Evolutionary conservation across 176 grass and related monocot species (phyloP).

Genomic region (Triticum monococcum): DNA sequence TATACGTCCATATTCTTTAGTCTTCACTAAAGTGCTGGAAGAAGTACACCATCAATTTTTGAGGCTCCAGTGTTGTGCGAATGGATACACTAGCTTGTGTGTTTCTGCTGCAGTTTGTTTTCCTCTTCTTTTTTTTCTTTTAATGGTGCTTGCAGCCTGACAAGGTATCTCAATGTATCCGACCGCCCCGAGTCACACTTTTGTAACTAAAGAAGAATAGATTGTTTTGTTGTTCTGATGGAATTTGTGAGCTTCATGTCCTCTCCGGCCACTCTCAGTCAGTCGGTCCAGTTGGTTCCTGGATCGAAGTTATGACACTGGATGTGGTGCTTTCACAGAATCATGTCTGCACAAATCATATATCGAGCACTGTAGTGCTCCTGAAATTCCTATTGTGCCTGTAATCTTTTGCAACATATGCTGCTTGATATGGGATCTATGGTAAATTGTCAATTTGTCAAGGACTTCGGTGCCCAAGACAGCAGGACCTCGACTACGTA

Average conservation of each 20-base stretch:
- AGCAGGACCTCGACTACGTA: no score
- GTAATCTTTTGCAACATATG: not conserved
- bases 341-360: not conserved
- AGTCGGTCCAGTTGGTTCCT: conserved; percentile 1
- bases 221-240: conserved; percentile 9
- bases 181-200: not conserved
- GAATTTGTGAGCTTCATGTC: conserved; percentile 9
- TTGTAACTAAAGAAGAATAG: conserved; percentile 12
- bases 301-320: not conserved
- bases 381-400: not conserved
- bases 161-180: not conserved
- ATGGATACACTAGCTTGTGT: no score
- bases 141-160: conserved; percentile 14
- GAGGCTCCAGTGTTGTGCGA: conserved; percentile 18
- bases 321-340: not conserved
- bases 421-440: not conserved
- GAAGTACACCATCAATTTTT: conserved; percentile 31
- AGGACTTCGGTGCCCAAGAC: no score
- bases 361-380: not conserved
- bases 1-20: conserved; percentile 25
- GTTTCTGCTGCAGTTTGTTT: not conserved
- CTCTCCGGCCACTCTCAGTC: not conserved
- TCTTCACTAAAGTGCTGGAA: conserved; percentile 28
- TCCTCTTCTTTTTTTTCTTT: not conserved
- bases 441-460: no score